Conservation (phyloP, 805 yeast genomes). For the Candida wancherniae region DNA sequence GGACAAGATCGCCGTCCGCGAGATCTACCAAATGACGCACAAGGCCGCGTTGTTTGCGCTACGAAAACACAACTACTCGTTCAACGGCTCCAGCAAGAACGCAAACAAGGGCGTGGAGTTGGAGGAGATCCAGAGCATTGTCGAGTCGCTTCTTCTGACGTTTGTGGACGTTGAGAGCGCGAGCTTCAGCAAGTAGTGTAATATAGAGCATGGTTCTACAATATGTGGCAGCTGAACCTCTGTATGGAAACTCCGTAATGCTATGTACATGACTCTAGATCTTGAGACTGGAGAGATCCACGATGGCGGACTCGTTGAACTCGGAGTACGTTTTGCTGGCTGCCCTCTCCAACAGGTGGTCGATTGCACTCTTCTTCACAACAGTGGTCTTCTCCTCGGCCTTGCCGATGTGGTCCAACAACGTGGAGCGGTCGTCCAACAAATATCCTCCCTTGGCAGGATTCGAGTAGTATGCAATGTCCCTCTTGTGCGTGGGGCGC, state of each 20-base stretch:
- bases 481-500: slow-evolving; percentile 79
- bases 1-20: slow-evolving; percentile 34
- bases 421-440: slow-evolving; percentile 33
- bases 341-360: slow-evolving; percentile 33
- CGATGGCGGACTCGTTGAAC: slow-evolving; percentile 11
- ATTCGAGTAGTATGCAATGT: slow-evolving; percentile 71
- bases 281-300: slow-evolving; percentile 7
- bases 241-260: too few species aligned
- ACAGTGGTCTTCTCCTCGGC: slow-evolving; percentile 10
- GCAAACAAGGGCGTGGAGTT: slow-evolving; percentile 18
- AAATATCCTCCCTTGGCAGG: slow-evolving; percentile 74
- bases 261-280: slow-evolving; percentile 1
- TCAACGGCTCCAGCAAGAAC: slow-evolving; percentile 8
- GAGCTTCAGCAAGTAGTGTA: slow-evolving; percentile 1
- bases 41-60: slow-evolving; percentile 36
- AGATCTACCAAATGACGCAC: slow-evolving; percentile 38
- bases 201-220: neutral
- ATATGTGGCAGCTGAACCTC: neutral
- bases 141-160: slow-evolving; percentile 34
- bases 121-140: slow-evolving; percentile 34
- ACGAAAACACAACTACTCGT: slow-evolving; percentile 31
- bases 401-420: slow-evolving; percentile 33
- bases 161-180: slow-evolving; percentile 31
- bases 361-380: slow-evolving; percentile 33
- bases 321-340: slow-evolving; percentile 15